Evolutionary conservation across 2,329 filamentous ascomycete genomes (phyloP).

Genomic region (Trichoderma atroviride): DNA sequence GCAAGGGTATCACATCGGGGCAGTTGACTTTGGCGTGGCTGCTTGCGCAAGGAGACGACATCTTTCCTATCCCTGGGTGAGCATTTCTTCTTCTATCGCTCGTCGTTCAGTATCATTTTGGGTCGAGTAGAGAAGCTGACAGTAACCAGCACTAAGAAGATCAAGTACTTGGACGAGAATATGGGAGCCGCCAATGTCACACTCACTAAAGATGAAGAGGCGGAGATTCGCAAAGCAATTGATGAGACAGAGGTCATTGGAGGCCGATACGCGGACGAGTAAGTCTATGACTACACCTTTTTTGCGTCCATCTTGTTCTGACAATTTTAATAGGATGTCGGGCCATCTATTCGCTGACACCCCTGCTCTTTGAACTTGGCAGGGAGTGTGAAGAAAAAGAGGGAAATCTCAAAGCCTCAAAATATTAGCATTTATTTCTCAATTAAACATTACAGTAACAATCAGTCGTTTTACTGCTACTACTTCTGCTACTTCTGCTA

Average conservation of each 20-base stretch:
- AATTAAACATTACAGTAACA: no score
- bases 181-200: slow-evolving; percentile 38
- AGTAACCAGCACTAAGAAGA: slow-evolving; percentile 45
- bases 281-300: not conserved
- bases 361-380: not conserved
- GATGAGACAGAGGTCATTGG: slow-evolving; percentile 36
- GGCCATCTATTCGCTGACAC: slow-evolving; percentile 13
- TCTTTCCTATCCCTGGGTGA: slow-evolving; percentile 59
- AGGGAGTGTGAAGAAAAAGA: no score
- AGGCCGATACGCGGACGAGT: slow-evolving; percentile 31
- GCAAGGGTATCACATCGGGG: slow-evolving; percentile 56
- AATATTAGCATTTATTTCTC: no score
- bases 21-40: slow-evolving; percentile 68
- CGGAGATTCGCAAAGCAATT: slow-evolving; percentile 38
- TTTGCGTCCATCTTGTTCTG: not conserved
- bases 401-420: no score
- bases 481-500: no score
- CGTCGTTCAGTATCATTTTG: not conserved
- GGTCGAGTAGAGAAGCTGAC: not conserved
- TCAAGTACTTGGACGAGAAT: slow-evolving; percentile 53
- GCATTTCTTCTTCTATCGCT: not conserved
- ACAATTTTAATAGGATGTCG: not conserved
- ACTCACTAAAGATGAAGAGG: slow-evolving; percentile 41
- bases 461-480: no score
- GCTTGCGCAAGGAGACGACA: slow-evolving; percentile 59